phyloP scores from a whole-genome alignment of 768 basidiomycete species.

The Tricholoma bakamatsutake region DNA sequence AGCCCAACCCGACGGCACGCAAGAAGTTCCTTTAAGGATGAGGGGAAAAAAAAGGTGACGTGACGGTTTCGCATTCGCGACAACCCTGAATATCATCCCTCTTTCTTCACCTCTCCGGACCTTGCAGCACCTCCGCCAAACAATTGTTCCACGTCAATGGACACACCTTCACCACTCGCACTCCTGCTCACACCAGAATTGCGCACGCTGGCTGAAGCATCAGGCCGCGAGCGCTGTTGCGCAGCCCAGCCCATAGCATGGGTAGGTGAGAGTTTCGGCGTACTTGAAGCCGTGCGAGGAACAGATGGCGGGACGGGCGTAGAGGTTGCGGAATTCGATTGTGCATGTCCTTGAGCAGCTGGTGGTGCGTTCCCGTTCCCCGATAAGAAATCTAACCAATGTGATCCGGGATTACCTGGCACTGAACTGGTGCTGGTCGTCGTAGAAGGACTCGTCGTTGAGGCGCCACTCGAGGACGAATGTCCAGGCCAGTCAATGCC shows the following conservation, averaged over 20 bases:
- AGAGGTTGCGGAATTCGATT: background rate
- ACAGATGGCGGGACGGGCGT: background rate
- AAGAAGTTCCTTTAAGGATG: too few relatives aligned
- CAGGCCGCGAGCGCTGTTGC: background rate
- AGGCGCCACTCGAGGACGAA: background rate
- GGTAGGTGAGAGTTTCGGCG: background rate
- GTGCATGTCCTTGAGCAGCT: background rate
- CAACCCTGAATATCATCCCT: background rate
- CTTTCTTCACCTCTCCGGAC: background rate
- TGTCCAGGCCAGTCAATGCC: background rate
- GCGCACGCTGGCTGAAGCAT: background rate
- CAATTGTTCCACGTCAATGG: background rate
- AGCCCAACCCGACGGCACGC: too few relatives aligned
- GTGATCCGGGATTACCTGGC: background rate
- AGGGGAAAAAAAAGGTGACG: background rate
- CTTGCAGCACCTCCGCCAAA: background rate
- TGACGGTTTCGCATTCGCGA: background rate
- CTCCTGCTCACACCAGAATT: background rate
- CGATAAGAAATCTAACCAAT: constrained; percentile 1
- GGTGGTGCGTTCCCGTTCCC: background rate
- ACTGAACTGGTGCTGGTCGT: background rate
- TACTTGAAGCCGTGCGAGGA: background rate
- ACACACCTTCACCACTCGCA: background rate
- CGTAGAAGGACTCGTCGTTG: background rate
- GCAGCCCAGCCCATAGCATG: background rate